phyloP scores from a whole-genome alignment of 495 filamentous ascomycete species.

The Wilcoxina mikolae region DNA sequence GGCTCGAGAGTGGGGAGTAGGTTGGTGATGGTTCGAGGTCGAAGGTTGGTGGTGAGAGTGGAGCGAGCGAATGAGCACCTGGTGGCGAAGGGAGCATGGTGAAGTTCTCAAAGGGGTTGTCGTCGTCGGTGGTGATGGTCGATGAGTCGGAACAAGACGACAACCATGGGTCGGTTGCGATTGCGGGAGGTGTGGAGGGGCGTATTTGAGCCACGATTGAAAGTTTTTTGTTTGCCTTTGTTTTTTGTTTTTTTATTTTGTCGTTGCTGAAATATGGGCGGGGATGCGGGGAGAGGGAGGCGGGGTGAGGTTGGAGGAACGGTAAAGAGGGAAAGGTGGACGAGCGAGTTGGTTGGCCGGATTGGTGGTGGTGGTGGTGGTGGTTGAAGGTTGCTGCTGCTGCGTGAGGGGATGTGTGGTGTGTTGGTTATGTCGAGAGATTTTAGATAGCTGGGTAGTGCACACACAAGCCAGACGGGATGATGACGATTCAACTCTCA shows the following conservation, averaged over 20 bases:
- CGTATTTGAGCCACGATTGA: neutral
- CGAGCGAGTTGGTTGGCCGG: neutral
- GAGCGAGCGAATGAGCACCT: neutral
- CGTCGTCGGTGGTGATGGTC: too few species aligned
- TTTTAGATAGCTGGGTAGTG: too few species aligned
- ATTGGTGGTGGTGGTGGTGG: neutral
- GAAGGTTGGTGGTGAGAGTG: constrained; percentile 16
- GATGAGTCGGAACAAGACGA: too few species aligned
- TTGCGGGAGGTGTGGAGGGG: neutral
- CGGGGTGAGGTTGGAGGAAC: neutral
- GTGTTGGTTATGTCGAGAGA: too few species aligned
- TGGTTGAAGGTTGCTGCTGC: too few species aligned
- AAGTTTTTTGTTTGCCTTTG: neutral
- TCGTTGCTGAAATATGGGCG: too few species aligned
- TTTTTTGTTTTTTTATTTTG: too few species aligned
- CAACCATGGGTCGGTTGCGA: neutral
- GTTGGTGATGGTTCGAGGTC: constrained; percentile 24
- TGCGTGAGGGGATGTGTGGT: too few species aligned
- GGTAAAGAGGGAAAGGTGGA: neutral
- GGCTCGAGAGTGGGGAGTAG: constrained; percentile 25
- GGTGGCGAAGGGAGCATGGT: constrained; percentile 8
- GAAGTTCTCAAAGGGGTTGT: neutral
- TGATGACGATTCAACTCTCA: too few species aligned
- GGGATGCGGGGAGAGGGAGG: too few species aligned
- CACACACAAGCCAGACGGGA: too few species aligned